Base-by-base conservation (phyloP, 805 yeast species). In the Torulaspora quercuum region DNA sequence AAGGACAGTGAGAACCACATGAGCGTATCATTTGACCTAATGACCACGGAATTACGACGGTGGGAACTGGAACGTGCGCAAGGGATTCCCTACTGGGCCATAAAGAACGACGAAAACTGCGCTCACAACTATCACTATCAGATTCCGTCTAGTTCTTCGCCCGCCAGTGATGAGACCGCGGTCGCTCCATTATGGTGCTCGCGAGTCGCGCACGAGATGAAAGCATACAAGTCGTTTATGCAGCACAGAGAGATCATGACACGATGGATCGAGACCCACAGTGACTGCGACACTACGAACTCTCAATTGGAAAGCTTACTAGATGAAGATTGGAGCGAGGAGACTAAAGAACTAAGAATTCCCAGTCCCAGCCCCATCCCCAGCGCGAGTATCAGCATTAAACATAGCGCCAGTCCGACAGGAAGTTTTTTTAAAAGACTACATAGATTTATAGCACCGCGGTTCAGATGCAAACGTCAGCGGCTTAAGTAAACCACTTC, bases 51-150 rank as follows among this genome's bases (percentile, higher is more conserved):
- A 14, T 12, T 36, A 12, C 39, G 23, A 20, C 17, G 39, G 17
- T 25, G 31, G 31, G 34, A 29, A 10, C n/a, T n/a, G n/a, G n/a
- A n/a, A n/a, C n/a, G n/a, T n/a, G 22, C 31, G 11, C 12, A 30
- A 15, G 22, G 33, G n/a, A 24, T 27, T 9, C 33, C 39, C 13
- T 25, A 19, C 6, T 30, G 38, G 30, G 33, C 26, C 18, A 29
- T 25, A 30, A 37, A n/a, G 32, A 38, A 21, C 29, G 37, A 38
- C 11, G 42, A 38, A 35, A 33, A 38, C 31, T 16, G 29, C 19
- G 22, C 25, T 9, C 13, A 24, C 20, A 37, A 32, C 28, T 16
- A 22, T 3, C 35, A 25, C 29, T 28, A 22, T 28, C 26, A 32
- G 7, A 12, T 11, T 2, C 18, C 25, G 20, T 11, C 21, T 7